Evolutionary conservation across 345 rosid species (phyloP), one percentile per base, ranked within the genome.

Genomic region (Syzygium aqueum): DNA sequence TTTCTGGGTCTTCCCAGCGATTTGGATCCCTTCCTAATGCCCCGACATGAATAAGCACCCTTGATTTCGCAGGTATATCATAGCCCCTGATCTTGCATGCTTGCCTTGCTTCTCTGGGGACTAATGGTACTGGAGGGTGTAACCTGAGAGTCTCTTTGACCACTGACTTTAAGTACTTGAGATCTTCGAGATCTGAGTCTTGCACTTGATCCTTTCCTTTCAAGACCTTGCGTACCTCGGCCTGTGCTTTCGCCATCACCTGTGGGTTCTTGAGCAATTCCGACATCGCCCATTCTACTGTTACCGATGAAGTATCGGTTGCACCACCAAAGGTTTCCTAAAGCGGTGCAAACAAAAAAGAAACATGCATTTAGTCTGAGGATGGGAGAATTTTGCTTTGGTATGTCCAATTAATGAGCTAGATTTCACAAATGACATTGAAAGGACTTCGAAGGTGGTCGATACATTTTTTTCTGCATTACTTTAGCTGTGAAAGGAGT

Each of bases 111-210:
- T 88, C 90, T 89, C 90, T 86, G 40, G 91, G 88, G 12, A 89
- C 16, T 27, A 90, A 23, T 19, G 93, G 89, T 3, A 33, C 84
- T 14, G 92, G 77, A 61, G 90, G 92, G 61, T 86, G 90, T 37
- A 92, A 21, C 43, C 93, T 82, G 15, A 89, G 50, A 15, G 89
- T 86, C 63, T 89, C 93, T 78, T 91, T 90, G 30, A 92, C 63
- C 9, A 86, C 87, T 83, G 88, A 27, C 51, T 89, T 91, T 25
- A 90, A 87, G 84, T 85, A 89, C 8, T 88, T 28, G 27, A 88
- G 85, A 11, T 90, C 51, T 8, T 88, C 84, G 30, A 87, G 25
- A 28, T 82, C 88, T 3, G 67, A n/a, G 28, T 87, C 92, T n/a
- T 49, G 86, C 33, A 33, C 22, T 57, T 52, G 16, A 11, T 28